phyloP scores from a whole-genome alignment of 129 eudicot genomes.

The Flaveria linearis region DNA sequence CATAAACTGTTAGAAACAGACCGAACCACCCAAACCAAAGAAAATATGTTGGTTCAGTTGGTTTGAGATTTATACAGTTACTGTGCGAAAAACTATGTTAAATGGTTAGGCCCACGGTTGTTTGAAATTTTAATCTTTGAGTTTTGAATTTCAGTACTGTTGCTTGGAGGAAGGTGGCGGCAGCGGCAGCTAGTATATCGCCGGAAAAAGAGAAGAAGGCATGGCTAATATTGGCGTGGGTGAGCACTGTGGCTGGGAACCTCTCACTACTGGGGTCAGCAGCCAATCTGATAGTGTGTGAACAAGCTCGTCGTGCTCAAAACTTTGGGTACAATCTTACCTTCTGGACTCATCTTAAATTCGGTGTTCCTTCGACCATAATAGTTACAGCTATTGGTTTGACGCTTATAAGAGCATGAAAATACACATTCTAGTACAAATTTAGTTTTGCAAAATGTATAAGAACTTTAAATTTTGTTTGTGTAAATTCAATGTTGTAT shows the following conservation, averaged over 20 bases:
- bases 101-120: neutral
- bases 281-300: constrained; percentile 91
- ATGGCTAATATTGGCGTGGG: constrained; percentile 96
- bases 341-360: constrained; percentile 80
- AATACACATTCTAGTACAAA: neutral
- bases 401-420: constrained; percentile 58
- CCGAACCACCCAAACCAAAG: neutral
- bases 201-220: constrained; percentile 74
- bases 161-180: constrained; percentile 86
- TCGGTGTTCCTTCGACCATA: constrained; percentile 86
- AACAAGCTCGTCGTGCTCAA: constrained; percentile 87
- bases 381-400: constrained; percentile 81
- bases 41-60: neutral
- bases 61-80: neutral
- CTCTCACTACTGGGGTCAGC: constrained; percentile 88
- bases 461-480: too few relatives aligned
- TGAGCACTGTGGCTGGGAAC: constrained; percentile 89
- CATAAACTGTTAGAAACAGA: neutral
- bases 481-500: too few relatives aligned
- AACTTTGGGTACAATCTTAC: constrained; percentile 69
- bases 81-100: neutral
- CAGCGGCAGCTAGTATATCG: constrained; percentile 78
- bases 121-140: neutral
- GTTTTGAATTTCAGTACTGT: constrained; percentile 46
- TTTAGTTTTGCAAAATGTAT: neutral